These are phyloP conservation scores for Apostasia shenzhenica DNA, from an alignment of 106 monocot species.

Conservation along the genomic window DNA sequence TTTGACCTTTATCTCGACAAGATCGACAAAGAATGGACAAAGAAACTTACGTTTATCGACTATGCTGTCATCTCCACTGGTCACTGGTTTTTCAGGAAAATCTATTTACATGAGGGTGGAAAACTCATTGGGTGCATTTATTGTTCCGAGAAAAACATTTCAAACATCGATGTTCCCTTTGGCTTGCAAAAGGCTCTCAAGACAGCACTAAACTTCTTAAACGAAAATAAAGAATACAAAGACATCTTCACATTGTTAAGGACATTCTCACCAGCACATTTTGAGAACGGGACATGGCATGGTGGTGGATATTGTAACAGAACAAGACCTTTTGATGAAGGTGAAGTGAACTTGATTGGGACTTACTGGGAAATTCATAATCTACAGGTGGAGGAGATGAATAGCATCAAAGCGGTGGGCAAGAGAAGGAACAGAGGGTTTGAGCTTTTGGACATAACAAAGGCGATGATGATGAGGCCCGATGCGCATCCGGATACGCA, in stretches of 20 bases:
- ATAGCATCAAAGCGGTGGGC: not conserved
- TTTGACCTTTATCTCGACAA: conserved; percentile 48
- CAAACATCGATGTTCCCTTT: conserved; percentile 3
- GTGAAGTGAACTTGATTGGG: conserved; percentile 7
- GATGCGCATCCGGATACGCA: conserved; percentile 62
- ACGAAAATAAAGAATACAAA: conserved; percentile 4
- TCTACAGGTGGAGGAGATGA: conserved; percentile 27
- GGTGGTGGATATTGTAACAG: conserved; percentile 52
- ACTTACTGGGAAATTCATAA: conserved; percentile 28
- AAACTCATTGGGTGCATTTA: conserved; percentile 41
- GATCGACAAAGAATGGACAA: conserved; percentile 31
- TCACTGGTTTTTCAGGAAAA: conserved; percentile 65
- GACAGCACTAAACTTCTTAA: conserved; percentile 29
- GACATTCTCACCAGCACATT: conserved; percentile 64
- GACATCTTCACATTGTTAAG: conserved; percentile 27
- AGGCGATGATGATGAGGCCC: conserved; percentile 56
- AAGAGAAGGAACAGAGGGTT: conserved; percentile 8
- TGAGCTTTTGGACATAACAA: conserved; percentile 46
- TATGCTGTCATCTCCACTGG: conserved; percentile 41
- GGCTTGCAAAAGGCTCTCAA: conserved; percentile 23
- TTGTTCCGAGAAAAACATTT: conserved; percentile 33
- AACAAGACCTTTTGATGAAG: conserved; percentile 25
- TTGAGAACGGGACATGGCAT: conserved; percentile 59
- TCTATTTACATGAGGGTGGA: conserved; percentile 33
- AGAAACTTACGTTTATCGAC: conserved; percentile 23